Evolutionary conservation across 371 early-diverging fungal species (phyloP), one percentile per base, ranked within the genome.

Genomic region (Mortierella sp.): DNA sequence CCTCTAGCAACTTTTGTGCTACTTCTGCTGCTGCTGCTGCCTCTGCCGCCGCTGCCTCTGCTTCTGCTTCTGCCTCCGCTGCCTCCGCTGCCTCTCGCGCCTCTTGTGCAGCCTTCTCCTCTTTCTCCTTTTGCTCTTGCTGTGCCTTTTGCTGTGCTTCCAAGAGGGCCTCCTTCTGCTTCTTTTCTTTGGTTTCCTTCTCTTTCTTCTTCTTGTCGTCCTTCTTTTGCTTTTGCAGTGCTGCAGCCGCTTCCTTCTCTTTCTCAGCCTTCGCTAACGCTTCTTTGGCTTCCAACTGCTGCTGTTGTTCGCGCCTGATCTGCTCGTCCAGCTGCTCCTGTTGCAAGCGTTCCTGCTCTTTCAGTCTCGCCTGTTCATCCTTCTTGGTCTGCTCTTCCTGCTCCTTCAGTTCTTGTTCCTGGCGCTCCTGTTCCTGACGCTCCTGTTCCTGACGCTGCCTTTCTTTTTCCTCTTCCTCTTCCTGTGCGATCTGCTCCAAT

Each of bases 201-300:
- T 71, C 58, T 43, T 46, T 57, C 60, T 59, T 58, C 31, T 72
- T 68, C 65, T 74, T 55, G 43, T 53, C 41, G 23, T 68, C 65
- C 52, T 68, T 68, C 58, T 74, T 68, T 39, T 58, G 58, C 56
- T 67, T 58, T 42, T 72, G 57, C 6, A 19, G 9, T 16, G 58
- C 56, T 34, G 60, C 62, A 23, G 54, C 60, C 34, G 42, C 56
- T 47, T 61, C 62, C 56, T 52, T 62, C 50, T 63, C 58, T 43
- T 61, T 49, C 42, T 63, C 30, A 7, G 23, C 27, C 48, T 49
- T 56, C 7, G 30, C 48, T 60, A 34, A 39, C 1, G 43, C 59
- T 38, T 51, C 46, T 18, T 56, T 47, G 12, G 28, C 47, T 10
- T 45, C 54, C 42, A 41, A 18, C 27, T 70, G 54, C 28, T 65